phyloP scores from a whole-genome alignment of 305 asterid species.

The Lippia alba region DNA sequence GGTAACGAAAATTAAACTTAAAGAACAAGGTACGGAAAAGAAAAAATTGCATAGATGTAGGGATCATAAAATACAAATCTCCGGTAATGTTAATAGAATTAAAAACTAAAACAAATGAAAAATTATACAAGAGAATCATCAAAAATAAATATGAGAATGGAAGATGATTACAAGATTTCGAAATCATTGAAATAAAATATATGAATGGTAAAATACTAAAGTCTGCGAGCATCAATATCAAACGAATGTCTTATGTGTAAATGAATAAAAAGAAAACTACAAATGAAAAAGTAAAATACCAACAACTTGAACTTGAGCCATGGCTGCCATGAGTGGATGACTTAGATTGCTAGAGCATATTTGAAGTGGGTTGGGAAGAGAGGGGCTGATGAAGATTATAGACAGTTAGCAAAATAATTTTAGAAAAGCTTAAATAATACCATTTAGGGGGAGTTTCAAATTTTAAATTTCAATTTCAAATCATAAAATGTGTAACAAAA shows the following conservation, averaged over 20 bases:
- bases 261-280: slow-evolving; percentile 18
- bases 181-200: too few relatives aligned
- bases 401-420: too few relatives aligned
- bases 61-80: too few relatives aligned
- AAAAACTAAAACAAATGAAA: too few relatives aligned
- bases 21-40: too few relatives aligned
- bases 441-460: slow-evolving; percentile 8
- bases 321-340: neutral
- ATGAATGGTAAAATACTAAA: too few relatives aligned
- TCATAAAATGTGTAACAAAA: neutral
- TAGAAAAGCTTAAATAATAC: too few relatives aligned
- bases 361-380: neutral
- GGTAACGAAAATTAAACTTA: too few relatives aligned
- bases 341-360: neutral
- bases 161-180: too few relatives aligned
- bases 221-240: slow-evolving; percentile 58
- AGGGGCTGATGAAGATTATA: neutral
- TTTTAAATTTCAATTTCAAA: neutral
- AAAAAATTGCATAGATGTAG: too few relatives aligned
- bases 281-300: slow-evolving; percentile 17
- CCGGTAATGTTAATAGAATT: too few relatives aligned
- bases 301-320: neutral
- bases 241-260: slow-evolving; percentile 70
- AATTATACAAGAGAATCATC: slow-evolving; percentile 64
- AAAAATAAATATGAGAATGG: too few relatives aligned